Evolutionary conservation across 257 asterid genomes (phyloP), one percentile per base, ranked within the genome.

Genomic region (Nicotiana noctiflora): DNA sequence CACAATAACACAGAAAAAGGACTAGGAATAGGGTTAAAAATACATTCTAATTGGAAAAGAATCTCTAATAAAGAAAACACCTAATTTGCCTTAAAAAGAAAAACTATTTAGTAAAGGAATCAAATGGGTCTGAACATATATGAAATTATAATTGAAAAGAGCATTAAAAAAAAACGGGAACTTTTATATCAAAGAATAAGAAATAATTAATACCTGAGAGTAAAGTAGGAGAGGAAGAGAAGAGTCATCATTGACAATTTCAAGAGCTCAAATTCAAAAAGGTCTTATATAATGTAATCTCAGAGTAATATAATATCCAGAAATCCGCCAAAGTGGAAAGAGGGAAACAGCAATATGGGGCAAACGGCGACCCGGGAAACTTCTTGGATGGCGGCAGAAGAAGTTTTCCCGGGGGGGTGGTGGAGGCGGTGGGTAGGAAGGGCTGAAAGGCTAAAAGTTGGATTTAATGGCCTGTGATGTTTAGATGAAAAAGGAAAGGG

Each of bases 211-310:
- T 63, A 85, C 89, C 89, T 62, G 67, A 55, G 44, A 44, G 78
- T 14, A 31, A 63, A 57, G 79, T 51, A 56, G 55, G 75, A 37
- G 57, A 64, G 82, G 52, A 81, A 40, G 76, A 82, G 81, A 68
- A 76, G 60, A 86, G 86, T 81, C 80, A 79, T 81, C 85, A 83
- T 85, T 79, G 76, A 83, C 49, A 19, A 85, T 32, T 64, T 64
- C 51, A 62, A 40, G 51, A 25, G 61, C 44, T 18, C 37, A 13
- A 83, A 82, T 37, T 59, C 25, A 75, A 52, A 17, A 31, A 10
- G 19, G 32, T 60, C 4, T 60, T 21, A 19, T 19, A 19, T 9
- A 53, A 40, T 40, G 49, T 8, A 40, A 40, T 40, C 8, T 40
- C 12, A 40, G 49, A 40, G 49, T 40, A 4, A 53, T 53, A 56